A percentile compares a stretch with the other conserved stretches of the same genome.
phyloP scores from a whole-genome alignment of 495 filamentous ascomycete genomes.

The Aspergillus conjunctus region DNA sequence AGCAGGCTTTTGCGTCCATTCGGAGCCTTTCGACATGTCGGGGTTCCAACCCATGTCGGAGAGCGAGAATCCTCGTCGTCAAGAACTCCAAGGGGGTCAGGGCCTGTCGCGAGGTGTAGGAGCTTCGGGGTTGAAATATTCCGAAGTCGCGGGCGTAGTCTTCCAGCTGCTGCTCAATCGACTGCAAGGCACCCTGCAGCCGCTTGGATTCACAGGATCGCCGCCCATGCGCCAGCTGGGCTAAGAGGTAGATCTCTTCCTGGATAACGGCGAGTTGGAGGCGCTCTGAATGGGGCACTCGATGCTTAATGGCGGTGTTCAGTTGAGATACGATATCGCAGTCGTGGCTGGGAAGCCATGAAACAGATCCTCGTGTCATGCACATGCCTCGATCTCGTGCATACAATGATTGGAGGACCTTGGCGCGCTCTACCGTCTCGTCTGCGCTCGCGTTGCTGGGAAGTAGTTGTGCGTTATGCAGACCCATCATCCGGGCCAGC shows the following conservation, averaged over 20 bases:
- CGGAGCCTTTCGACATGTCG: not conserved
- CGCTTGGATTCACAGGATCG: not conserved
- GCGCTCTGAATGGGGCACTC: not conserved
- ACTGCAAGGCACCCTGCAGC: not conserved
- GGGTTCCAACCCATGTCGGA: not conserved
- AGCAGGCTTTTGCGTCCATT: not conserved
- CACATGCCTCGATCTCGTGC: slow-evolving; percentile 4
- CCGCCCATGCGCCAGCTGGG: not conserved
- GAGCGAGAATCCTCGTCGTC: not conserved
- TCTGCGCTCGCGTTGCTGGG: slow-evolving; percentile 2
- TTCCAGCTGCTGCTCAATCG: slow-evolving; percentile 8
- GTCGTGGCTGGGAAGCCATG: slow-evolving; percentile 8
- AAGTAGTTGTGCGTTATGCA: not conserved
- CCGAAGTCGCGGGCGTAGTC: not conserved
- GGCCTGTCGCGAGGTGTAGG: not conserved
- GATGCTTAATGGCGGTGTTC: not conserved
- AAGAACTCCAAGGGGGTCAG: slow-evolving; percentile 8
- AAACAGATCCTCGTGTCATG: slow-evolving; percentile 2
- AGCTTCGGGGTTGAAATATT: not conserved
- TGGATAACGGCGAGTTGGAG: slow-evolving; percentile 5
- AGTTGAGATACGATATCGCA: slow-evolving; percentile 3
- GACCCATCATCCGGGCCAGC: slow-evolving; percentile 4
- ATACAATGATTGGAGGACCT: slow-evolving; percentile 9
- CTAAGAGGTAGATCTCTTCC: slow-evolving; percentile 3
- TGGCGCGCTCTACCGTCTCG: slow-evolving; percentile 4